Conservation (phyloP, 345 rosid species). For the Trapa incisa region DNA sequence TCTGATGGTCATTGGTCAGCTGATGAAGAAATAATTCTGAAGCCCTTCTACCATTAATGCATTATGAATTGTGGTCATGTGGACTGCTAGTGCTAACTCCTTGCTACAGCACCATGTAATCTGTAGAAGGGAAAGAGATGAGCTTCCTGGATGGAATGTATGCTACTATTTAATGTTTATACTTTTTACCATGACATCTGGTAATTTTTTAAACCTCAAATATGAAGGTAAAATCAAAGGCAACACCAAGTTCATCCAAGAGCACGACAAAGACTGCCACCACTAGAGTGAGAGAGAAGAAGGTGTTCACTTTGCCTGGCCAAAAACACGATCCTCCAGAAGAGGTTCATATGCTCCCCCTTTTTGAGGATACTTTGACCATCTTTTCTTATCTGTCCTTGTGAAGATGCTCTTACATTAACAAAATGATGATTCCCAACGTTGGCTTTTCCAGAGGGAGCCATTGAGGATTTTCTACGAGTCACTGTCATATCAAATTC, state of each 20-base stretch:
- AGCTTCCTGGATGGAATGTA: neutral
- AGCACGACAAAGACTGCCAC: conserved; percentile 29
- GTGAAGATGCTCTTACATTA: neutral
- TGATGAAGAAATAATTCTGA: neutral
- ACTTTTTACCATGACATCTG: neutral
- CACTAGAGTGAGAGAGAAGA: conserved; percentile 68
- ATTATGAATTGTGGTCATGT: neutral
- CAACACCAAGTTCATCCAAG: conserved; percentile 35
- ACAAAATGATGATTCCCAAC: neutral
- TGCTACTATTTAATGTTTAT: neutral
- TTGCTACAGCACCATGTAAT: neutral
- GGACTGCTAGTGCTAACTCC: neutral
- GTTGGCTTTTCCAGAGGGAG: conserved; percentile 50
- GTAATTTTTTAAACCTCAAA: neutral
- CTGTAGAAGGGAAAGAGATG: neutral
- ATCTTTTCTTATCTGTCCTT: neutral
- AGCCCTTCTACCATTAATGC: neutral
- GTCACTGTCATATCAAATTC: conserved; percentile 72
- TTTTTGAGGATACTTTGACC: neutral
- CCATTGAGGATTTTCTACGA: conserved; percentile 89
- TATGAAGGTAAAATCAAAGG: conserved; percentile 51
- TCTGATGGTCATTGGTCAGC: neutral
- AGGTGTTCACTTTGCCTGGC: conserved; percentile 69
- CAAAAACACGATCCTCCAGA: conserved; percentile 83
- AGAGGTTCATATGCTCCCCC: conserved; percentile 40